Conservation (phyloP, 2,329 filamentous ascomycete genomes). For the Cladosporium sp. region DNA sequence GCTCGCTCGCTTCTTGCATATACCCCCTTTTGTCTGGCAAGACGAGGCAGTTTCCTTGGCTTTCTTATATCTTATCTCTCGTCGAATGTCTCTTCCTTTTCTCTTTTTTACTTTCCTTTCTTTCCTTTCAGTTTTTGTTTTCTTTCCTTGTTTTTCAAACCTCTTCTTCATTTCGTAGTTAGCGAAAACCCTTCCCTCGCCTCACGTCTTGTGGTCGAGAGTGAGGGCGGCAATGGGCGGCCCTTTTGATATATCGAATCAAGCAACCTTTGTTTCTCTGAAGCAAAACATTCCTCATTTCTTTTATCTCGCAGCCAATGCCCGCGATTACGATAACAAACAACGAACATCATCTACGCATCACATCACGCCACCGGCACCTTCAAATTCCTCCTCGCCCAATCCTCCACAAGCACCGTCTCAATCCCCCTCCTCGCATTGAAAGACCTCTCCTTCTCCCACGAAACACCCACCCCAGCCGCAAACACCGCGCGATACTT, state of each 20-base stretch:
- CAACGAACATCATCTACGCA: no score
- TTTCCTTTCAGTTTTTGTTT: no score
- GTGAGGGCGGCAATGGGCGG: no score
- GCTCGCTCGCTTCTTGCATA: constrained; percentile 12
- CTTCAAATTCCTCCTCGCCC: constrained; percentile 22
- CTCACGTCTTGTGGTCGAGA: no score
- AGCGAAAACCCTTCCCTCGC: no score
- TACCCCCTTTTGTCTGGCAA: constrained; percentile 10
- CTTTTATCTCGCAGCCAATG: no score
- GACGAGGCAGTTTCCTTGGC: constrained; percentile 2
- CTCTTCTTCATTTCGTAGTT: no score
- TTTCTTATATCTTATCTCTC: neutral
- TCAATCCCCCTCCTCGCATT: constrained; percentile 49
- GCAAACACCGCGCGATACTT: constrained; percentile 63
- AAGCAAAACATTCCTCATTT: no score
- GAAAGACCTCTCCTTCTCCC: constrained; percentile 52
- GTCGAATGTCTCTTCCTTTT: neutral
- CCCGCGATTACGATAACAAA: no score
- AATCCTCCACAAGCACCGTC: constrained; percentile 42
- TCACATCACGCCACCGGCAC: neutral
- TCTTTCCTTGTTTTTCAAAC: no score
- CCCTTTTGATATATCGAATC: no score
- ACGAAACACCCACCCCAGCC: constrained; percentile 54
- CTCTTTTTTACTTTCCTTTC: neutral
- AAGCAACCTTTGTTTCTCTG: no score